These are phyloP conservation scores for Penicillium turbatum DNA, from an alignment of 495 filamentous ascomycete genomes.

Conservation along the genomic window DNA sequence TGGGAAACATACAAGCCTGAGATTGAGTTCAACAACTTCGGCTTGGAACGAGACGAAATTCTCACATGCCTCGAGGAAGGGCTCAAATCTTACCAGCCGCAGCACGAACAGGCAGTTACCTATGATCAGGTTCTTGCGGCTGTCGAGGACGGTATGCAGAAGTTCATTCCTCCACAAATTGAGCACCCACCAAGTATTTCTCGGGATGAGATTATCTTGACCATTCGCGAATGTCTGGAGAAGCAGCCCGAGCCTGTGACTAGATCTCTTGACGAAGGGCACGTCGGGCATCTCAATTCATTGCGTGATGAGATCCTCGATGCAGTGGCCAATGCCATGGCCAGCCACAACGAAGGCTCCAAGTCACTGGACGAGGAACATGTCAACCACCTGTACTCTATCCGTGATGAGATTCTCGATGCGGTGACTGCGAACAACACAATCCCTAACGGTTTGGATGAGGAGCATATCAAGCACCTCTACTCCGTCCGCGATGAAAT, in stretches of 20 bases:
- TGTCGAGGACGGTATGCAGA: conserved; percentile 75
- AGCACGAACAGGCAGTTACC: conserved; percentile 53
- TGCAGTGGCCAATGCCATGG: conserved; percentile 31
- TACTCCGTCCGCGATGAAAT: conserved; percentile 31
- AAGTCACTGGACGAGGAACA: conserved; percentile 10
- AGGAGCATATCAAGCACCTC: conserved; percentile 8
- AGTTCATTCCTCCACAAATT: conserved; percentile 66
- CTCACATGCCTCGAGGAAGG: conserved; percentile 80
- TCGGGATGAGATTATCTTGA: conserved; percentile 34
- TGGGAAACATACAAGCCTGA: conserved; percentile 92
- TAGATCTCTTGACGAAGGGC: conserved; percentile 13
- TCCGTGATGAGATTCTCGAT: conserved; percentile 32
- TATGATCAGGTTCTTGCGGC: conserved; percentile 77
- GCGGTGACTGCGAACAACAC: conserved; percentile 40
- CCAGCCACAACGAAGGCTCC: neutral
- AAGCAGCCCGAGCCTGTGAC: conserved; percentile 11
- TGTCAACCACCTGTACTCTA: conserved; percentile 2
- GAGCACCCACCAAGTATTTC: conserved; percentile 64
- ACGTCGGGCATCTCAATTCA: conserved; percentile 19
- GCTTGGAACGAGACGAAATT: conserved; percentile 82
- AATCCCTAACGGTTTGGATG: conserved; percentile 1
- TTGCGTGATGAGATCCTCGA: conserved; percentile 41
- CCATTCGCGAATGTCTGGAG: conserved; percentile 8
- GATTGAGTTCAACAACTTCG: conserved; percentile 83
- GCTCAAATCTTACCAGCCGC: conserved; percentile 67